Percentiles rank a stretch among this genome's conserved stretches.
phyloP scores from a whole-genome alignment of 2,329 filamentous ascomycete species.

The Paracorniculantispora psalliotae region DNA sequence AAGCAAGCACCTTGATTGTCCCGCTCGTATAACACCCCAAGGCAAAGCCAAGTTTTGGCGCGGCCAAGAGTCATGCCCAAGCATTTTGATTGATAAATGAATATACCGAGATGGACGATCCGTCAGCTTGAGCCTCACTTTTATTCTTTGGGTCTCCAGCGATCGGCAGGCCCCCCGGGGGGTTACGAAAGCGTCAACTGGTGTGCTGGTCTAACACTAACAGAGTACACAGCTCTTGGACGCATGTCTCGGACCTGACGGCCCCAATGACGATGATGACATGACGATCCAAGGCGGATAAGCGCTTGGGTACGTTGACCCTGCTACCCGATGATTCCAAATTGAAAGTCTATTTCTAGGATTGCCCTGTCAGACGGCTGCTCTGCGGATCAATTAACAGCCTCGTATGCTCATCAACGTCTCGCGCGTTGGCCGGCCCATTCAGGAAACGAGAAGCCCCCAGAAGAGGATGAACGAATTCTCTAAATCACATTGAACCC shows the following conservation, averaged over 20 bases:
- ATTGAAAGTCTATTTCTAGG: too few species aligned
- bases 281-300: background rate
- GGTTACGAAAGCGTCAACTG: too few species aligned
- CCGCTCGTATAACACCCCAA: background rate
- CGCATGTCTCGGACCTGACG: too few species aligned
- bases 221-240: too few species aligned
- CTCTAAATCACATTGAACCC: too few species aligned
- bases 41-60: background rate
- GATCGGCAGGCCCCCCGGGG: background rate
- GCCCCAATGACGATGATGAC: background rate
- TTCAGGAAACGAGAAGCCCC: background rate
- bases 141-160: background rate
- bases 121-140: conserved; percentile 1
- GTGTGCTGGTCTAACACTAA: too few species aligned
- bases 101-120: background rate
- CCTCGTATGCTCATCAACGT: background rate
- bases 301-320: too few species aligned
- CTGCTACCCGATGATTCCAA: too few species aligned
- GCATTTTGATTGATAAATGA: background rate
- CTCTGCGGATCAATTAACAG: background rate
- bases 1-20: background rate
- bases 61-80: background rate
- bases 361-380: too few species aligned
- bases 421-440: background rate
- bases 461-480: too few species aligned